Percentiles rank a stretch among this genome's conserved stretches.
Evolutionary conservation across 257 asterid species (phyloP).

Genomic region (Misopates orontium): DNA sequence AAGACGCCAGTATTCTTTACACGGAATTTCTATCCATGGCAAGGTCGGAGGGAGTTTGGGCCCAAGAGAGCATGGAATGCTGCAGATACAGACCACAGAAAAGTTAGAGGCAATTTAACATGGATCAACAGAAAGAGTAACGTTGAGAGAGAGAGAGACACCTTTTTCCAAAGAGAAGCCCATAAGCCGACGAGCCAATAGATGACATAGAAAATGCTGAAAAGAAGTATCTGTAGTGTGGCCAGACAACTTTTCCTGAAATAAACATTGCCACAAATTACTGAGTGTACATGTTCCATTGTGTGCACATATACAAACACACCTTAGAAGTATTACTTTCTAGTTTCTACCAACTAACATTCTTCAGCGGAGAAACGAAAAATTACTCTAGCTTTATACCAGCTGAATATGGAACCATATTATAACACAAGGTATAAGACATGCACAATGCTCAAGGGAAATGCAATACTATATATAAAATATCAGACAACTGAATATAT

Average conservation of each 20-base stretch:
- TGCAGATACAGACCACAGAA: constrained; percentile 34
- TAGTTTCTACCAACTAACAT: not conserved
- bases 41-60: constrained; percentile 48
- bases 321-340: not conserved
- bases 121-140: not conserved
- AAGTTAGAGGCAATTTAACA: constrained; percentile 2
- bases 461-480: not conserved
- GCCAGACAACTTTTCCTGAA: constrained; percentile 71
- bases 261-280: constrained; percentile 25
- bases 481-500: not conserved
- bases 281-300: not conserved
- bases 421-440: not conserved
- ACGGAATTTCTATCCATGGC: constrained; percentile 78
- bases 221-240: constrained; percentile 53
- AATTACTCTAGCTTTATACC: not conserved
- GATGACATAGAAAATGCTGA: constrained; percentile 62
- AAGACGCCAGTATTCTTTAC: constrained; percentile 74
- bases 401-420: not conserved
- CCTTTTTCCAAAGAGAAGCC: constrained; percentile 87
- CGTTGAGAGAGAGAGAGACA: not conserved
- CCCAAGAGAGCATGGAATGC: constrained; percentile 50
- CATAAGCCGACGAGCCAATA: constrained; percentile 60
- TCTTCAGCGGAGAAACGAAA: not conserved
- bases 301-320: not conserved
- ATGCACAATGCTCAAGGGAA: not conserved